Conservation (phyloP, 257 asterid species). For the Capsicum baccatum region DNA sequence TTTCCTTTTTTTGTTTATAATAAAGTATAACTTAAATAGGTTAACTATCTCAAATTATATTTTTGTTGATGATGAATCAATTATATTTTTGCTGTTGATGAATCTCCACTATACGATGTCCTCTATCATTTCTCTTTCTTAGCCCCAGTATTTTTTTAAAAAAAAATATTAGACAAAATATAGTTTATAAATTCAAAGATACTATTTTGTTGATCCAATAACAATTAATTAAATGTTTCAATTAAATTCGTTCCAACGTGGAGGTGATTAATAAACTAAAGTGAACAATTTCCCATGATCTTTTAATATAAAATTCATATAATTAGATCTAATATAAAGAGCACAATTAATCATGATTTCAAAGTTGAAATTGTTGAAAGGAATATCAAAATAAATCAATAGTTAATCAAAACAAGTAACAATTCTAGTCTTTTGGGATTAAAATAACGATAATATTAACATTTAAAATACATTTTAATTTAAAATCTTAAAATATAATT, state of each 20-base stretch:
- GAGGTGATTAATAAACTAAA: too few species aligned
- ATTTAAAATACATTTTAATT: background rate
- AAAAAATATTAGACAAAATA: too few species aligned
- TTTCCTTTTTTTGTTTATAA: too few species aligned
- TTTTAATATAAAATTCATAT: background rate
- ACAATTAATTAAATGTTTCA: background rate
- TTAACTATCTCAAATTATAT: too few species aligned
- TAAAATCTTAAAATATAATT: background rate
- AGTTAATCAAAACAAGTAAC: background rate
- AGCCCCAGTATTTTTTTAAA: too few species aligned
- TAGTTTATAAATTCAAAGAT: too few species aligned
- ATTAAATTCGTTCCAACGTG: background rate
- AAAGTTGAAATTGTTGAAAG: background rate
- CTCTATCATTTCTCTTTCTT: too few species aligned
- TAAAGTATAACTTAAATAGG: too few species aligned
- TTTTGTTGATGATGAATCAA: too few species aligned
- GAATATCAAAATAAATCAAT: background rate
- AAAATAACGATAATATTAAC: background rate
- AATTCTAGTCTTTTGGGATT: background rate
- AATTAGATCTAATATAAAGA: background rate
- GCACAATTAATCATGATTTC: background rate
- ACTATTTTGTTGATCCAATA: too few species aligned
- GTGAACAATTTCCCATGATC: background rate
- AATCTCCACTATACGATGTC: too few species aligned
- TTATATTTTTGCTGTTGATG: too few species aligned